Conservation (phyloP, 805 yeast species). For the Candida khao-thaluensis region DNA sequence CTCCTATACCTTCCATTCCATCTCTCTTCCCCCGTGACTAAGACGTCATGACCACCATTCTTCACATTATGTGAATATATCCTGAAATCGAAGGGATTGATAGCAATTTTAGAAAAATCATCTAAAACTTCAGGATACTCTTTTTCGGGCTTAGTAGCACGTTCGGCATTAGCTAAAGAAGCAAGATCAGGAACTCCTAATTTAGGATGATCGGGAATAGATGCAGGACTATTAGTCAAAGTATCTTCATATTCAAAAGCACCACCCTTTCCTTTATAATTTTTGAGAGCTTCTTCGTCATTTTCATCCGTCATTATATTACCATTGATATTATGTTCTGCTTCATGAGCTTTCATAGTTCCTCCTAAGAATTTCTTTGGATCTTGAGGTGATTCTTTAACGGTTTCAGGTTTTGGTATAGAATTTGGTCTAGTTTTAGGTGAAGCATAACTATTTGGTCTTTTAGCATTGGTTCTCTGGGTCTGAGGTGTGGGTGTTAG, state of each 20-base stretch:
- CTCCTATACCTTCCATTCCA: slow-evolving; percentile 25
- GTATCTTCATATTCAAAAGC: slow-evolving; percentile 15
- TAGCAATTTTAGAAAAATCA: slow-evolving; percentile 11
- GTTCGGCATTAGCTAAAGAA: not conserved
- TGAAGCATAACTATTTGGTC: not conserved
- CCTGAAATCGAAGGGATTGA: slow-evolving; percentile 24
- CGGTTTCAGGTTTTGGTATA: slow-evolving; percentile 4
- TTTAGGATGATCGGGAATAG: slow-evolving; percentile 10
- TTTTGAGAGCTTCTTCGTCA: slow-evolving; percentile 15
- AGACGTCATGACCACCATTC: slow-evolving; percentile 25
- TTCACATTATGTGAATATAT: slow-evolving; percentile 38
- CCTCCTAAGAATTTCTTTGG: slow-evolving; percentile 26
- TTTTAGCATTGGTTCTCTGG: not conserved
- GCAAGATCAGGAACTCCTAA: slow-evolving; percentile 13
- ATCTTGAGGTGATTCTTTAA: slow-evolving; percentile 17
- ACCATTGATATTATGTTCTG: slow-evolving; percentile 17
- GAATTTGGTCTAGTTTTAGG: slow-evolving; percentile 7
- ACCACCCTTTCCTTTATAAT: slow-evolving; percentile 12
- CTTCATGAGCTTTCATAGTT: slow-evolving; percentile 18
- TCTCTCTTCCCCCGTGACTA: slow-evolving; percentile 25
- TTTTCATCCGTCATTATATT: slow-evolving; percentile 17
- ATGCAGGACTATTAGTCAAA: slow-evolving; percentile 10
- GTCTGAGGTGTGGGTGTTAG: not conserved
- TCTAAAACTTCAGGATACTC: slow-evolving; percentile 16
- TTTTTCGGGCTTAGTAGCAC: slow-evolving; percentile 11